phyloP scores from a whole-genome alignment of 768 basidiomycete species.

The Tylopilus sp. region DNA sequence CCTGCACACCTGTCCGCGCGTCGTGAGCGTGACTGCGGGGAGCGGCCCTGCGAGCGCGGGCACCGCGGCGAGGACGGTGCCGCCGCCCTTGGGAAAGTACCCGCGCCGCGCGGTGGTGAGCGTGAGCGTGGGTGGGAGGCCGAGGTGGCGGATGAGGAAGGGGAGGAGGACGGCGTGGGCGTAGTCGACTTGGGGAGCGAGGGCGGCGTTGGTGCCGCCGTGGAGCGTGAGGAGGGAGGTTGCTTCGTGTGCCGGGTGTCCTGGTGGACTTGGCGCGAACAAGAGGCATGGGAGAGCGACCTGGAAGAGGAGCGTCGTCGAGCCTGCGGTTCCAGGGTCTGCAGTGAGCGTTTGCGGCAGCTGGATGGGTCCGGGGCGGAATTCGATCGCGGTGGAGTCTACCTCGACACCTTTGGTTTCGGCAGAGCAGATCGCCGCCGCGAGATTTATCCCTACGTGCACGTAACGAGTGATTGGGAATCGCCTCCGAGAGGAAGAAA shows the following conservation, averaged over 20 bases:
- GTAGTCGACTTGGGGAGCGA: constrained; percentile 78
- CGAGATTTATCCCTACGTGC: constrained; percentile 57
- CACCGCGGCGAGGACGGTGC: constrained; percentile 46
- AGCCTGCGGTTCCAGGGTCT: constrained; percentile 61
- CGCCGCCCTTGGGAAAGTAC: constrained; percentile 74
- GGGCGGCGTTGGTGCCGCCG: constrained; percentile 71
- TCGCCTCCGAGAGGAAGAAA: not conserved
- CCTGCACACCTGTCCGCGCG: constrained; percentile 49
- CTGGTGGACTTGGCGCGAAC: constrained; percentile 37
- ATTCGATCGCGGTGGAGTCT: constrained; percentile 52
- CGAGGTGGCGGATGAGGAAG: constrained; percentile 59
- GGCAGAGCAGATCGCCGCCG: constrained; percentile 57
- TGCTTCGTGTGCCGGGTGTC: not conserved
- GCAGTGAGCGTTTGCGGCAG: constrained; percentile 41
- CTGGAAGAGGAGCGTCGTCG: constrained; percentile 69
- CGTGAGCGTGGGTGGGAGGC: constrained; percentile 40
- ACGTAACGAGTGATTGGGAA: too few species aligned
- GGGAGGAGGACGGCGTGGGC: constrained; percentile 63
- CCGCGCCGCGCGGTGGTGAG: constrained; percentile 49
- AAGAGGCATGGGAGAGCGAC: constrained; percentile 66
- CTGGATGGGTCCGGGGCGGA: constrained; percentile 47
- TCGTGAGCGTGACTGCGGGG: constrained; percentile 45
- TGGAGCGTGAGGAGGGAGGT: constrained; percentile 51
- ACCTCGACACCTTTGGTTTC: constrained; percentile 51
- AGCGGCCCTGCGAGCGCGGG: constrained; percentile 39